Evolutionary conservation across 139 green algal species (phyloP).

Genomic region (Tetratostichococcus sp.): DNA sequence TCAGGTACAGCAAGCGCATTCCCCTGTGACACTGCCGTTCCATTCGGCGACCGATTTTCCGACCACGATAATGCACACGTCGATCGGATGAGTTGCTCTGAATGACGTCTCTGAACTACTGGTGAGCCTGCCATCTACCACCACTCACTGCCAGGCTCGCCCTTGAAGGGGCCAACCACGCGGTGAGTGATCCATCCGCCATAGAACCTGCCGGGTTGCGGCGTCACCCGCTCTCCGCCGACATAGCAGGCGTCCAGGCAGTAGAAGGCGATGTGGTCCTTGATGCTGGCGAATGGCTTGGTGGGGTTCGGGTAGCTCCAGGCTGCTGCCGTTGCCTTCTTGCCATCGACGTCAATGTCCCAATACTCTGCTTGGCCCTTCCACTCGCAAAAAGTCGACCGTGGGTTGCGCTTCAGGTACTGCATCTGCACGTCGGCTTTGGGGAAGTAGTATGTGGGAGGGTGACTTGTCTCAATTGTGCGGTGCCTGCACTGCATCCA

Average conservation of each 20-base stretch:
- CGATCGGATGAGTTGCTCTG: no score
- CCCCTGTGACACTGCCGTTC: no score
- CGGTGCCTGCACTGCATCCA: no score
- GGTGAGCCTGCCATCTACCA: no score
- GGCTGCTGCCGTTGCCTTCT: conserved; percentile 3
- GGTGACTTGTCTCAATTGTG: no score
- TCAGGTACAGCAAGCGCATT: no score
- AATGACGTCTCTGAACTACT: no score
- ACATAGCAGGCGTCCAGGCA: conserved; percentile 10
- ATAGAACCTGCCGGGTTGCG: conserved; percentile 47
- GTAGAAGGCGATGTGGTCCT: conserved; percentile 38
- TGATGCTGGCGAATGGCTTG: conserved; percentile 28
- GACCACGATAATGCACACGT: no score
- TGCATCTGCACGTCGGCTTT: neutral
- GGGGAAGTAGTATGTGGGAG: conserved; percentile 27
- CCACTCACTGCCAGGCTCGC: conserved; percentile 24
- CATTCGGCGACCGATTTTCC: no score
- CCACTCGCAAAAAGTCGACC: conserved; percentile 41
- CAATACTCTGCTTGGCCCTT: conserved; percentile 44
- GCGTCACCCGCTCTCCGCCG: conserved; percentile 30
- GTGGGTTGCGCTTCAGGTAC: conserved; percentile 8
- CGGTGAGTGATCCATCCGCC: conserved; percentile 41
- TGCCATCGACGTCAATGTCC: conserved; percentile 20
- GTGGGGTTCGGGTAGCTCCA: conserved; percentile 47
- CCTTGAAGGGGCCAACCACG: conserved; percentile 47